These are phyloP conservation scores for Coemansia sp. DNA, from an alignment of 192 early-diverging fungal species.

Conservation along the genomic window DNA sequence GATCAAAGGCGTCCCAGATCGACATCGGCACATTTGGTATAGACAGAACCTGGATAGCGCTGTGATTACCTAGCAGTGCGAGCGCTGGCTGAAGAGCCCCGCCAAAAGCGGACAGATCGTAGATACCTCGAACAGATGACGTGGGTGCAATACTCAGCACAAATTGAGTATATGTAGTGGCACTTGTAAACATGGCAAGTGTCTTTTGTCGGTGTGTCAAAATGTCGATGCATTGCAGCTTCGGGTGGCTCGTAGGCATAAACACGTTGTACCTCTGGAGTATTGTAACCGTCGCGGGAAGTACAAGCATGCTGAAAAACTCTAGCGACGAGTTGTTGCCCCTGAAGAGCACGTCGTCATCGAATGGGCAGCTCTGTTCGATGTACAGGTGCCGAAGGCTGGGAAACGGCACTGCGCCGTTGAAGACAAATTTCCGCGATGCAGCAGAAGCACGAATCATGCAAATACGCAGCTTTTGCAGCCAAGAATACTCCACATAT, in stretches of 20 bases:
- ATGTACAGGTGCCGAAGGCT: not conserved
- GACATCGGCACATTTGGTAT: not conserved
- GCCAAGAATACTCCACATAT: not conserved
- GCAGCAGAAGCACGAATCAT: too few species aligned
- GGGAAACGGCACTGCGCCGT: not conserved
- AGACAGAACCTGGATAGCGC: not conserved
- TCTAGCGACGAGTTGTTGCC: not conserved
- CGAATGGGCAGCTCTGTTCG: not conserved
- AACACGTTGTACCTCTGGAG: not conserved
- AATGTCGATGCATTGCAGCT: not conserved
- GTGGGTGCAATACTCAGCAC: not conserved
- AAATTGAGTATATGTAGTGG: too few species aligned
- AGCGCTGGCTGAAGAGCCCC: too few species aligned
- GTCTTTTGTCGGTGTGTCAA: too few species aligned
- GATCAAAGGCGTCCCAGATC: not conserved
- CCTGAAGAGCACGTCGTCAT: not conserved
- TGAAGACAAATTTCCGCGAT: not conserved
- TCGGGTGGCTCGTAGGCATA: constrained; percentile 1
- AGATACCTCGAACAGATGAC: not conserved
- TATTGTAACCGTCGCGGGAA: not conserved
- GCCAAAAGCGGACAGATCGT: not conserved
- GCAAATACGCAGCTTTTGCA: not conserved
- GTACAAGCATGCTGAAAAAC: not conserved
- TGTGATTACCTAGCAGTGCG: too few species aligned
- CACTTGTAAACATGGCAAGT: too few species aligned